phyloP scores from a whole-genome alignment of 2,329 filamentous ascomycete genomes.

The Aspergillus pseudotamarii region DNA sequence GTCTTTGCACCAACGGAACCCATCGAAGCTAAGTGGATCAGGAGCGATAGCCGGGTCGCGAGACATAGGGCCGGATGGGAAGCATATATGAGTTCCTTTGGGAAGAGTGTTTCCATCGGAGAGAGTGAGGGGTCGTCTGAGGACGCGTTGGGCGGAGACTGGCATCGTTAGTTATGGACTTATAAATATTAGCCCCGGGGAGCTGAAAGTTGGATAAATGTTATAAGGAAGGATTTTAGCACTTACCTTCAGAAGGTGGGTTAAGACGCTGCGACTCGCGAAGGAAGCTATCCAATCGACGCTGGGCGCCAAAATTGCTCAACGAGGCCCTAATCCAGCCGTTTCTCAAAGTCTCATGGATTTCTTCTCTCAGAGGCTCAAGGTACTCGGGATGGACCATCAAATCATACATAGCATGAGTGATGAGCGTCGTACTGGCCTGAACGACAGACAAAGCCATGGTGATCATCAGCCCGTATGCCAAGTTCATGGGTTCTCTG shows the following conservation, averaged over 20 bases:
- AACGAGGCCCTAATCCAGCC: conserved; percentile 31
- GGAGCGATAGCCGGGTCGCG: conserved; percentile 27
- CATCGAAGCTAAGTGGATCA: conserved; percentile 27
- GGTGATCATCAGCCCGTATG: conserved; percentile 29
- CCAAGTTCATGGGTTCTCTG: conserved; percentile 24
- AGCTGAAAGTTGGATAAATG: not conserved
- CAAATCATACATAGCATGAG: conserved; percentile 55
- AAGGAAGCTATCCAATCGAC: conserved; percentile 32
- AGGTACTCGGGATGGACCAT: conserved; percentile 54
- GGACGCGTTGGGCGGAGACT: conserved; percentile 35
- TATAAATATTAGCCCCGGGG: not conserved
- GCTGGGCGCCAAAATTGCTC: conserved; percentile 21
- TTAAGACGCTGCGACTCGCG: conserved; percentile 33
- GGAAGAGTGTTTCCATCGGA: conserved; percentile 29
- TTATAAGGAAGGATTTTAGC: not conserved
- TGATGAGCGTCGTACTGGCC: conserved; percentile 32
- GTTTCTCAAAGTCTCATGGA: conserved; percentile 29
- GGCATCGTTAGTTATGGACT: not conserved
- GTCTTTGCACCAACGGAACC: conserved; percentile 32
- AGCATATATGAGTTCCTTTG: conserved; percentile 30
- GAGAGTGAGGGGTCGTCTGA: conserved; percentile 26
- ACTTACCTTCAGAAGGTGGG: conserved; percentile 31
- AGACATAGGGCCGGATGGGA: conserved; percentile 32
- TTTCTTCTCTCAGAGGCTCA: conserved; percentile 55
- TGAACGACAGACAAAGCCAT: conserved; percentile 32